Conservation (phyloP, 2,329 filamentous ascomycete genomes). For the Beauveria caledonica region DNA sequence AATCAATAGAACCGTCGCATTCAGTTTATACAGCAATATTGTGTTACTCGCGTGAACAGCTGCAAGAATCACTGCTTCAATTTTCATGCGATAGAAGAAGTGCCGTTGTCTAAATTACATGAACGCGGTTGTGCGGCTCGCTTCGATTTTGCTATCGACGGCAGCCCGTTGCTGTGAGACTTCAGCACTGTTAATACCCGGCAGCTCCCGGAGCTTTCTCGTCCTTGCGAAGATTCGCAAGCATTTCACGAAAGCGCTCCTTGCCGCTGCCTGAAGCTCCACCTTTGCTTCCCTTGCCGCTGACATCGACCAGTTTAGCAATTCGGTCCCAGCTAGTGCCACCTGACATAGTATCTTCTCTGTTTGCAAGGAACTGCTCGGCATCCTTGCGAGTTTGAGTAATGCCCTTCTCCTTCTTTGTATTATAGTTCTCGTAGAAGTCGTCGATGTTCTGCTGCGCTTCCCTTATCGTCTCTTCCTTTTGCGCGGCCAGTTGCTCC, state of each 20-base stretch:
- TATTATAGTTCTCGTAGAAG: conserved; percentile 99
- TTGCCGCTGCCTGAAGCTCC: conserved; percentile 88
- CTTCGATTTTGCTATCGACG: too few relatives aligned
- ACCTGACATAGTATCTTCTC: conserved; percentile 88
- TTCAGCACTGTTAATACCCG: conserved; percentile 40
- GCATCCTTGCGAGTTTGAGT: conserved; percentile 84
- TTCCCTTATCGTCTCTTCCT: conserved; percentile 76
- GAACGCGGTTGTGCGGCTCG: not conserved
- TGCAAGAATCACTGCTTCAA: not conserved
- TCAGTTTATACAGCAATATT: not conserved
- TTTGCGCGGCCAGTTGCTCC: conserved; percentile 73
- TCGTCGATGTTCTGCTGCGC: conserved; percentile 94
- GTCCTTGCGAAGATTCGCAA: conserved; percentile 84
- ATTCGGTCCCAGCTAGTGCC: conserved; percentile 99
- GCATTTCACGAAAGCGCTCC: conserved; percentile 87
- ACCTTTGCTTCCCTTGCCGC: conserved; percentile 81
- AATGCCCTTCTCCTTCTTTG: conserved; percentile 91
- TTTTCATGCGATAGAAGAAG: not conserved
- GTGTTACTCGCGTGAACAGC: not conserved
- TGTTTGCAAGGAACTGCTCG: conserved; percentile 79
- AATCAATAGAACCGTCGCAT: not conserved
- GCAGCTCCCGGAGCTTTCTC: conserved; percentile 69
- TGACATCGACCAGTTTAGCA: conserved; percentile 93
- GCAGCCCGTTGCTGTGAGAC: too few relatives aligned
- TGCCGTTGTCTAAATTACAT: conserved; percentile 16